Evolutionary conservation across 2,329 filamentous ascomycete species (phyloP).

Genomic region (Pleomassaria siparia): DNA sequence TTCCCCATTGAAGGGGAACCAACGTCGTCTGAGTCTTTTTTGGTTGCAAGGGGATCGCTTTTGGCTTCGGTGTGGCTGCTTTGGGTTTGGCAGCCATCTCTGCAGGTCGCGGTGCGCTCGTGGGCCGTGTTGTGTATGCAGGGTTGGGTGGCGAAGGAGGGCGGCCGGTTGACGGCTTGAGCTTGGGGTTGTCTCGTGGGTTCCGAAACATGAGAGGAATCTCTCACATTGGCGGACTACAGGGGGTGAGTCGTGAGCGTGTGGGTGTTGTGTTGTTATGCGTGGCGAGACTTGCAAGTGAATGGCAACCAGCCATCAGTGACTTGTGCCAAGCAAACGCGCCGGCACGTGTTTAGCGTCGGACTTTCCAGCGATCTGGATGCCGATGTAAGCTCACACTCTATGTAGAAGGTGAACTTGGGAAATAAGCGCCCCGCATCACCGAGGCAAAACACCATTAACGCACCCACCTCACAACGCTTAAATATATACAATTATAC

Average conservation of each 20-base stretch:
- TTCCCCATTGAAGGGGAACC: constrained; percentile 31
- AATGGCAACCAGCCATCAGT: not conserved
- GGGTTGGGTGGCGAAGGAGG: constrained; percentile 54
- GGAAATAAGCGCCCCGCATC: no score
- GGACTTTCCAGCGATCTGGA: no score
- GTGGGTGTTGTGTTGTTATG: not conserved
- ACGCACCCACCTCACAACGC: no score
- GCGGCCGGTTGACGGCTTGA: constrained; percentile 52
- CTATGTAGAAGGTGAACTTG: no score
- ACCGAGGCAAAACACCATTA: no score
- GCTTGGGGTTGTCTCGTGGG: constrained; percentile 50
- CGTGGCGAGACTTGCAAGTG: not conserved
- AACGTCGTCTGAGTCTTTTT: constrained; percentile 40
- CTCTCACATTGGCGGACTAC: not conserved
- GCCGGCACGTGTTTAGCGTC: not conserved
- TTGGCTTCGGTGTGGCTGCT: constrained; percentile 20
- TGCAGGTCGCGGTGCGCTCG: constrained; percentile 10
- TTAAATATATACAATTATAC: no score
- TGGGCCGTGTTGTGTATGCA: constrained; percentile 12
- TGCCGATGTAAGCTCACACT: no score
- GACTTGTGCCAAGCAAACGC: not conserved
- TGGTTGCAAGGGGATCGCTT: constrained; percentile 17
- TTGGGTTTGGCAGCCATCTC: constrained; percentile 27
- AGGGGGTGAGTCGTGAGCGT: not conserved
- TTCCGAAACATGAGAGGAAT: constrained; percentile 55